A percentile compares a stretch with the other conserved stretches of the same genome.
Conservation (phyloP, 1,284 basidiomycete species). For the Porodaedalea pini region DNA sequence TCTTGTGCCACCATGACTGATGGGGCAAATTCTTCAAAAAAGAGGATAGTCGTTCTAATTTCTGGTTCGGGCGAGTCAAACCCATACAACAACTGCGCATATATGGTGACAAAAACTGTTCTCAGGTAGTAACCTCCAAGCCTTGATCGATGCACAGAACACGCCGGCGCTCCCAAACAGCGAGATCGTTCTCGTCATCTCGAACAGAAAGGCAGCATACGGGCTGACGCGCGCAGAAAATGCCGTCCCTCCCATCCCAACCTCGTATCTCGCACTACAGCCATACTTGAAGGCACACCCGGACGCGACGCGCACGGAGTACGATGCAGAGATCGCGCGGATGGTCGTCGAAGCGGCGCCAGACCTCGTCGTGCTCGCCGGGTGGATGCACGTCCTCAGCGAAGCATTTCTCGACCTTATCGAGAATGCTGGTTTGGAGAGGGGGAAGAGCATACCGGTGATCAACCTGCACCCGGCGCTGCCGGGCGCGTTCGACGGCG, state of each 20-base stretch:
- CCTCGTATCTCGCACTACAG: conserved; percentile 81
- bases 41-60: conserved; percentile 16
- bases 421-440: conserved; percentile 32
- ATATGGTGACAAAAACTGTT: background rate
- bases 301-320: conserved; percentile 76
- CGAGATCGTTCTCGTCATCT: conserved; percentile 80
- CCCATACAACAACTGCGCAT: background rate
- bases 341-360: conserved; percentile 65
- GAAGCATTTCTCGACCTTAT: conserved; percentile 46
- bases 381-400: conserved; percentile 94
- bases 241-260: conserved; percentile 75
- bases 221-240: conserved; percentile 79
- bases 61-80: conserved; percentile 14
- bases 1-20: conserved; percentile 1
- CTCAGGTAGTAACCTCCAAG: conserved; percentile 91
- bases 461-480: conserved; percentile 98
- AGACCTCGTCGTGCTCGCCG: conserved; percentile 89
- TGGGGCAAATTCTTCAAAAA: background rate
- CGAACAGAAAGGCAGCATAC: conserved; percentile 89
- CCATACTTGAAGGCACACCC: conserved; percentile 78
- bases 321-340: conserved; percentile 81
- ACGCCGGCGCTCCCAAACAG: conserved; percentile 65
- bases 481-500: conserved; percentile 92
- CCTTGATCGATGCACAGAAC: conserved; percentile 84
- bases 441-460: conserved; percentile 63